Evolutionary conservation across 2,329 filamentous ascomycete species (phyloP), one percentile per base, ranked within the genome.

Genomic region (Talaromyces atroroseus): DNA sequence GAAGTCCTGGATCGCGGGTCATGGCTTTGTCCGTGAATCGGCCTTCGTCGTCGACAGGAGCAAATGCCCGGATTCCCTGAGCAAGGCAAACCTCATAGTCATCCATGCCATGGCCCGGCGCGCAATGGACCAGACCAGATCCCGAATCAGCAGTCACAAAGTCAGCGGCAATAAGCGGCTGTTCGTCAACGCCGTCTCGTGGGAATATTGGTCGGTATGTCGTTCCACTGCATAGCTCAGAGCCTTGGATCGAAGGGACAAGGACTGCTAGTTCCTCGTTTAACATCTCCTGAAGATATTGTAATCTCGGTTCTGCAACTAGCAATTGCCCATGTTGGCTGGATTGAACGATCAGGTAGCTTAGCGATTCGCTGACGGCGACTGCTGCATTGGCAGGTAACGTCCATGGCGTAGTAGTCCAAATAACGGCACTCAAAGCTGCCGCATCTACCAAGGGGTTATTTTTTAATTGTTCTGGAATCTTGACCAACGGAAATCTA

Each of bases 391-490:
- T 99, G 1, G 92, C 92, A 0, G 94, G 92, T 5, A 99, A 77
- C 0, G 94, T 99, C 94, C 94, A 99, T 0, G 94, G 94, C 0
- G 94, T 99, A 0, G 94, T 99, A 1, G 94, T 99, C 94, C 94
- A 99, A 52, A 97, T 89, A n/a, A 94, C 81, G n/a, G 88, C 90
- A 68, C 81, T 87, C 11, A 96, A 67, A 5, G 78, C 74, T 3
- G 79, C 78, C 5, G 72, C 62, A 21, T 82, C 69, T 3, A 78
- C 63, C 24, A 67, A 61, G 2, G 70, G 62, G 21, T 75, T 71
- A 7, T 74, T 65, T 48, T 66, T 65, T 23, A 86, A 63, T 23
- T 73, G 66, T 7, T 74, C 66, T 0, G 80, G 75, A 12, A 83
- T 56, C 10, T 72, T 64, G 0, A 71, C 70, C 26, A 96, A 78